Evolutionary conservation across 2,329 filamentous ascomycete genomes (phyloP).

Genomic region (Aspergillus intermedius): DNA sequence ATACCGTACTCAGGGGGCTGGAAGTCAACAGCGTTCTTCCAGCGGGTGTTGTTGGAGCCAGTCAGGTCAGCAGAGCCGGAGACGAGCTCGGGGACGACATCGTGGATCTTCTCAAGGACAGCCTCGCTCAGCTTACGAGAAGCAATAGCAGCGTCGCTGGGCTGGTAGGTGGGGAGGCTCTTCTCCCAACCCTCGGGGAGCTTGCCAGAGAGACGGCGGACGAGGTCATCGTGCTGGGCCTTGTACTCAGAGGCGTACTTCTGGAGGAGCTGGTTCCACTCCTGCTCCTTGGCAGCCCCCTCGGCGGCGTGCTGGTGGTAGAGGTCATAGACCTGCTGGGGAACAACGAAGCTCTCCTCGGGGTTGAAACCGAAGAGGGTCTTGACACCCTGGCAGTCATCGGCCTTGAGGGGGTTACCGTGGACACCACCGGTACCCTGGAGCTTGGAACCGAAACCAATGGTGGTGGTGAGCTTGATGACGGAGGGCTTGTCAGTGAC

Average conservation of each 20-base stretch:
- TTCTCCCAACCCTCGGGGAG: slow-evolving; percentile 97
- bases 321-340: slow-evolving; percentile 87
- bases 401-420: slow-evolving; percentile 89
- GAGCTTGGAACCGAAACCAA: slow-evolving; percentile 89
- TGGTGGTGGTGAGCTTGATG: slow-evolving; percentile 95
- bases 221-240: slow-evolving; percentile 71
- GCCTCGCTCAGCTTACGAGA: slow-evolving; percentile 95
- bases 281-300: slow-evolving; percentile 81
- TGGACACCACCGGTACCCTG: slow-evolving; percentile 94
- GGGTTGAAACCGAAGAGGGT: slow-evolving; percentile 93
- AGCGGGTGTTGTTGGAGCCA: slow-evolving; percentile 96
- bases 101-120: slow-evolving; percentile 81
- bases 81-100: slow-evolving; percentile 77
- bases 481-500: slow-evolving; percentile 95
- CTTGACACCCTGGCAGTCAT: slow-evolving; percentile 93
- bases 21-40: slow-evolving; percentile 97
- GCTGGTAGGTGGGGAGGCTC: slow-evolving; percentile 82
- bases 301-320: slow-evolving; percentile 79
- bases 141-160: slow-evolving; percentile 74
- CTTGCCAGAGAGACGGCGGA: slow-evolving; percentile 70
- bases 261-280: slow-evolving; percentile 90
- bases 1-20: slow-evolving; percentile 81
- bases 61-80: slow-evolving; percentile 97
- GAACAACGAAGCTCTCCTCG: slow-evolving; percentile 83
- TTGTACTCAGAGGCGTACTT: slow-evolving; percentile 77